Conservation (phyloP, 306 rosid genomes). For the Vigna angularis region DNA sequence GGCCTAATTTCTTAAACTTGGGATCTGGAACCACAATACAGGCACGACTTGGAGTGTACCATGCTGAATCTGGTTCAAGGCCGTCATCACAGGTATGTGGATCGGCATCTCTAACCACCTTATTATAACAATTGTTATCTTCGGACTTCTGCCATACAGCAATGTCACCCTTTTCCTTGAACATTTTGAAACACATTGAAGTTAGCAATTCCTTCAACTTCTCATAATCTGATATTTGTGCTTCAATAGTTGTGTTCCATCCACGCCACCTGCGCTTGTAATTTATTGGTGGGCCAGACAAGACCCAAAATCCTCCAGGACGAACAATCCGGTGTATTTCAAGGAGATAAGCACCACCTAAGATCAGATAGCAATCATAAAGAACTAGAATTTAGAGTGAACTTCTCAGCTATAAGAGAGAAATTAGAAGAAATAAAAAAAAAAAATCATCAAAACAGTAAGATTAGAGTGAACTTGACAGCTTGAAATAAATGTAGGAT, state of each 20-base stretch:
- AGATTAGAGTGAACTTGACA: background rate
- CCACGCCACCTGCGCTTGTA: conserved; percentile 90
- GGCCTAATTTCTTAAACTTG: conserved; percentile 61
- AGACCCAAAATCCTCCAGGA: conserved; percentile 97
- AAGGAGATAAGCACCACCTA: conserved; percentile 88
- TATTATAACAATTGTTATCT: conserved; percentile 65
- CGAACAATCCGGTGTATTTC: conserved; percentile 95
- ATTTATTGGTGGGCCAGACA: conserved; percentile 98
- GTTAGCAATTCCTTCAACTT: conserved; percentile 76
- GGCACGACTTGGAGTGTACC: conserved; percentile 90
- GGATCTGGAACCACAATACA: conserved; percentile 79
- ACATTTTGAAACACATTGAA: conserved; percentile 84
- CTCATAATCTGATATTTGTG: conserved; percentile 74
- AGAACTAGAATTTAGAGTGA: background rate
- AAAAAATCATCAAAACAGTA: background rate
- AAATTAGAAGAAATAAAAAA: conserved; percentile 1
- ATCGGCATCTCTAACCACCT: conserved; percentile 64
- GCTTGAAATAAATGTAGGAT: conserved; percentile 5
- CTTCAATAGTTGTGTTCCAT: conserved; percentile 95
- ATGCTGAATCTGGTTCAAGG: conserved; percentile 86
- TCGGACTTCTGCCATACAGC: conserved; percentile 91
- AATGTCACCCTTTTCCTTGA: conserved; percentile 85
- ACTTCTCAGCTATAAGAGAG: conserved; percentile 21
- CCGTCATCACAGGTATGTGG: conserved; percentile 92
- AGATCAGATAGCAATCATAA: conserved; percentile 26